phyloP scores from a whole-genome alignment of 139 green algal genomes.

The Haematococcus lacustris region DNA sequence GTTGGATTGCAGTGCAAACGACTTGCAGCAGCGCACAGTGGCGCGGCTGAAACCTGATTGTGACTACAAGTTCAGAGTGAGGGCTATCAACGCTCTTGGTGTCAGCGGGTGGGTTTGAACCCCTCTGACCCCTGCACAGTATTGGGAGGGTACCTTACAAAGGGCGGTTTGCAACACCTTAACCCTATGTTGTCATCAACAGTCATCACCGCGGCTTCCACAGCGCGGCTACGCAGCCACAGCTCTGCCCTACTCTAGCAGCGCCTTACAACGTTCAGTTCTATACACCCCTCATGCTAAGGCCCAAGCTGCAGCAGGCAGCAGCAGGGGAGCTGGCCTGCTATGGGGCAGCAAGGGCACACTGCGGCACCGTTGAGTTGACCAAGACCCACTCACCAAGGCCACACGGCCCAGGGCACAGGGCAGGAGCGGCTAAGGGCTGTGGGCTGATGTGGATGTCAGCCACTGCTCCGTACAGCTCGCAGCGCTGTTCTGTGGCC shows the following conservation, averaged over 20 bases:
- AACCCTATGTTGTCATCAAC: background rate
- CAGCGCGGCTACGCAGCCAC: background rate
- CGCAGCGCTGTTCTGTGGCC: background rate
- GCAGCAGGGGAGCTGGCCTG: too few species aligned
- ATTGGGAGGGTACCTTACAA: too few species aligned
- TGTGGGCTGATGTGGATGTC: background rate
- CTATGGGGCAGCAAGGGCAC: too few species aligned
- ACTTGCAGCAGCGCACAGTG: conserved; percentile 5
- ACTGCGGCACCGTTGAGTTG: too few species aligned
- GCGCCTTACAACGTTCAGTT: background rate
- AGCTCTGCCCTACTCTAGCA: background rate
- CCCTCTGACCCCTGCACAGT: too few species aligned
- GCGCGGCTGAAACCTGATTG: conserved; percentile 1
- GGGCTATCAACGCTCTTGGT: background rate
- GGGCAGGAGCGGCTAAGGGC: background rate
- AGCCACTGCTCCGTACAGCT: background rate
- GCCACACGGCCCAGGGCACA: background rate
- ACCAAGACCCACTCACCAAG: too few species aligned
- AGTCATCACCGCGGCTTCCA: background rate
- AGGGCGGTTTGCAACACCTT: too few species aligned
- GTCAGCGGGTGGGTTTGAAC: conserved; percentile 4
- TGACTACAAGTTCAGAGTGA: conserved; percentile 8
- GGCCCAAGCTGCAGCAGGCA: too few species aligned
- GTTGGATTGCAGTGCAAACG: conserved; percentile 1
- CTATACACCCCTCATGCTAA: background rate